phyloP scores from a whole-genome alignment of 768 basidiomycete genomes.

The Naganishia antarctica region DNA sequence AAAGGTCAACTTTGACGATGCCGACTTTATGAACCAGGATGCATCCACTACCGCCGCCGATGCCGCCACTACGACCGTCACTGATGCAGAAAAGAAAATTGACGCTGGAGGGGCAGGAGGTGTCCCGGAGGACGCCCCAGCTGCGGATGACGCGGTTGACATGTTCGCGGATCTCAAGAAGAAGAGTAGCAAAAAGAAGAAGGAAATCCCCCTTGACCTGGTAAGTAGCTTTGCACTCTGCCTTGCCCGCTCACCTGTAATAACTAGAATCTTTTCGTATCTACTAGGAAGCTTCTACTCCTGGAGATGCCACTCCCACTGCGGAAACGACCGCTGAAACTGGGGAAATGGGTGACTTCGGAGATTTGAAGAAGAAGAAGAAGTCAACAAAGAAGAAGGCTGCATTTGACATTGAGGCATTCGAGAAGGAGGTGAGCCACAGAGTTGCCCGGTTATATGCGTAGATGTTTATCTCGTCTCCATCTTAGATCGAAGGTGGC shows the following conservation, averaged over 20 bases:
- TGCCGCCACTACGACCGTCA: conserved; percentile 17
- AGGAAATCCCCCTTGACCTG: conserved; percentile 50
- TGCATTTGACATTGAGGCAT: conserved; percentile 82
- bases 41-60: conserved; percentile 22
- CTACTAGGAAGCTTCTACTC: neutral
- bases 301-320: conserved; percentile 19
- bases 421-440: conserved; percentile 77
- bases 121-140: conserved; percentile 22
- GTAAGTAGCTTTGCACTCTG: conserved; percentile 30
- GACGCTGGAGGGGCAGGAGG: conserved; percentile 34
- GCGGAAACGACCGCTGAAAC: conserved; percentile 32
- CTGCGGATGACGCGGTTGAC: conserved; percentile 59
- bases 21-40: conserved; percentile 27
- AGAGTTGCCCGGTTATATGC: conserved; percentile 55
- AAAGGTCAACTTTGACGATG: conserved; percentile 45
- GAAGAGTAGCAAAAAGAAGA: conserved; percentile 77
- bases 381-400: conserved; percentile 68
- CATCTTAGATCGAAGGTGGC: conserved; percentile 50
- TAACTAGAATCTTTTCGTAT: no score
- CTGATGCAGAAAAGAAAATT: neutral
- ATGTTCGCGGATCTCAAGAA: conserved; percentile 89
- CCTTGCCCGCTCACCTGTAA: neutral
- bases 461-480: neutral
- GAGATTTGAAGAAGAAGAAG: conserved; percentile 51
- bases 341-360: conserved; percentile 34